Evolutionary conservation across 83 land plant species (phyloP).

Genomic region (Picea abies): DNA sequence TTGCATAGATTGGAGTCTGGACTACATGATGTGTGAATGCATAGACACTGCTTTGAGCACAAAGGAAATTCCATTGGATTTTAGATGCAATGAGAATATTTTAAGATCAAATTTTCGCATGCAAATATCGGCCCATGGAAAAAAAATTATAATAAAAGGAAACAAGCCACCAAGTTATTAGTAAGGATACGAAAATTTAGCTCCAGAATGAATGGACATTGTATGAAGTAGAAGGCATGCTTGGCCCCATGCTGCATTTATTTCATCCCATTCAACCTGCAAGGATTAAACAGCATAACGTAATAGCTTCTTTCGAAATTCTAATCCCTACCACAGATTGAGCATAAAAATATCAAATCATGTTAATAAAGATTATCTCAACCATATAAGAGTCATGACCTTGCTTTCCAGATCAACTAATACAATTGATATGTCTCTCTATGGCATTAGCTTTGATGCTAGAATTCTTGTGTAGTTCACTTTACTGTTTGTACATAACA

Average conservation of each 20-base stretch:
- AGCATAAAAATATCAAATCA: neutral
- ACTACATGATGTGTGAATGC: neutral
- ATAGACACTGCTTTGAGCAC: neutral
- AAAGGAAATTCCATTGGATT: neutral
- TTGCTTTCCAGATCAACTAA: neutral
- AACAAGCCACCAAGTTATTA: slow-evolving; percentile 4
- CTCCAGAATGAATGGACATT: slow-evolving; percentile 86
- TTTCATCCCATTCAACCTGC: slow-evolving; percentile 99
- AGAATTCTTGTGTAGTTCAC: neutral
- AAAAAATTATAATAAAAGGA: neutral
- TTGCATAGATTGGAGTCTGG: too few relatives aligned
- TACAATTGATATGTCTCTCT: neutral
- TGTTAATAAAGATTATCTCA: neutral
- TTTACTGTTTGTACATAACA: neutral
- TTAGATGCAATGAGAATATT: neutral
- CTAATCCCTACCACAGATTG: neutral
- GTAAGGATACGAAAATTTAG: slow-evolving; percentile 87
- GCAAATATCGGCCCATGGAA: neutral
- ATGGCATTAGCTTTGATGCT: neutral
- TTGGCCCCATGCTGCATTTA: slow-evolving; percentile 99
- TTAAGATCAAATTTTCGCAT: neutral
- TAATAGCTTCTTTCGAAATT: neutral
- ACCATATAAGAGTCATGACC: neutral
- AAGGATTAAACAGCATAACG: neutral
- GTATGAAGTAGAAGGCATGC: slow-evolving; percentile 96